Conservation (phyloP, 2,329 filamentous ascomycete genomes). For the Xylaria sp. region DNA sequence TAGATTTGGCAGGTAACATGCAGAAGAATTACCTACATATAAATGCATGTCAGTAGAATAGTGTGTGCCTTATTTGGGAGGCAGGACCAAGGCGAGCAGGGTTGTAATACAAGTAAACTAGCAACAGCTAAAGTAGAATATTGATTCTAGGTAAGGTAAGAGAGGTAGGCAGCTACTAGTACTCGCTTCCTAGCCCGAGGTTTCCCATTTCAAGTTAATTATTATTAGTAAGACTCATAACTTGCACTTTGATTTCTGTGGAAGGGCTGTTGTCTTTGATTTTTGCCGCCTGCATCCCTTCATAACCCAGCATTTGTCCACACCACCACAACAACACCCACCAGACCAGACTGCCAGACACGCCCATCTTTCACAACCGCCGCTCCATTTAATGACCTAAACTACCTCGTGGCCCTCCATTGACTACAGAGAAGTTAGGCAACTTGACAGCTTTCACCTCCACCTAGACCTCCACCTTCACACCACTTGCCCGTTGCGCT, state of each 20-base stretch:
- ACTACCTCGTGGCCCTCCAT: constrained; percentile 34
- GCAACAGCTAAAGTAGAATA: neutral
- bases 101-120: neutral
- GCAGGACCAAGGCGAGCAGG: no score
- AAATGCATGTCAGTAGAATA: neutral
- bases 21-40: neutral
- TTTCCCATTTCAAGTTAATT: constrained; percentile 8
- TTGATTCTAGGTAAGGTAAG: neutral
- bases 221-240: constrained; percentile 18
- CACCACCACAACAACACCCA: constrained; percentile 26
- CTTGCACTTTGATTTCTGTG: neutral
- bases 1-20: neutral
- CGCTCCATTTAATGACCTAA: constrained; percentile 13
- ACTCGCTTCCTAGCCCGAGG: constrained; percentile 11
- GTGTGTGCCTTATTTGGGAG: no score
- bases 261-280: neutral
- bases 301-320: constrained; percentile 2
- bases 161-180: neutral
- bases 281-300: neutral
- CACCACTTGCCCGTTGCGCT: constrained; percentile 30
- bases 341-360: neutral
- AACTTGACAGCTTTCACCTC: constrained; percentile 30
- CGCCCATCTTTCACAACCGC: constrained; percentile 6
- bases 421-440: constrained; percentile 1
- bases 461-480: constrained; percentile 25